These are phyloP conservation scores for Kingdonia uniflora DNA, from an alignment of 164 flowering plant genomes.

Conservation along the genomic window DNA sequence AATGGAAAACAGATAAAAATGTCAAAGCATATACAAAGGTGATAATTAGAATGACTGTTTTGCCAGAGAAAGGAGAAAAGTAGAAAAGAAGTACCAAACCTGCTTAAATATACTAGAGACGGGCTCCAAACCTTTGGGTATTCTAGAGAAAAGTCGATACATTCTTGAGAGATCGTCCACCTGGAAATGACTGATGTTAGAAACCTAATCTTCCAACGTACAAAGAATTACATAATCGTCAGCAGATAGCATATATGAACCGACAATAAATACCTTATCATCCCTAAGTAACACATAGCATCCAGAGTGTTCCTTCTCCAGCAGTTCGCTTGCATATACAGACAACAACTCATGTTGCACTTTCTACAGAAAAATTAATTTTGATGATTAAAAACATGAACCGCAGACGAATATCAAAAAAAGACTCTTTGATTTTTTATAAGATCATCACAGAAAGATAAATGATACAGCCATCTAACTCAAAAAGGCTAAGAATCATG, in stretches of 20 bases:
- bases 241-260: not conserved
- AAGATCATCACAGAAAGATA: no score
- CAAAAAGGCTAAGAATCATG: no score
- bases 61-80: not conserved
- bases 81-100: conserved; percentile 25
- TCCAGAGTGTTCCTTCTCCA: conserved; percentile 94
- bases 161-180: conserved; percentile 81
- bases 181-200: conserved; percentile 14
- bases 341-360: conserved; percentile 25
- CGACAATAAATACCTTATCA: conserved; percentile 52
- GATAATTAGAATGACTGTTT: not conserved
- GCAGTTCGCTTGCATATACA: conserved; percentile 58
- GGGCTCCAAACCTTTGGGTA: conserved; percentile 72
- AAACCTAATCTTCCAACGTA: not conserved
- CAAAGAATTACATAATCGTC: not conserved
- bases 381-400: no score
- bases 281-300: conserved; percentile 85
- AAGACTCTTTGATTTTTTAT: no score
- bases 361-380: conserved; percentile 13
- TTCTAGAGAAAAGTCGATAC: conserved; percentile 74
- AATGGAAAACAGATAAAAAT: conserved; percentile 6
- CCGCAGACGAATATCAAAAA: no score
- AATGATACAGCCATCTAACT: no score
- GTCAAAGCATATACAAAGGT: not conserved
- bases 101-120: conserved; percentile 77